Conservation (phyloP, 2,329 filamentous ascomycete genomes). For the Lasiodiplodia sp. region DNA sequence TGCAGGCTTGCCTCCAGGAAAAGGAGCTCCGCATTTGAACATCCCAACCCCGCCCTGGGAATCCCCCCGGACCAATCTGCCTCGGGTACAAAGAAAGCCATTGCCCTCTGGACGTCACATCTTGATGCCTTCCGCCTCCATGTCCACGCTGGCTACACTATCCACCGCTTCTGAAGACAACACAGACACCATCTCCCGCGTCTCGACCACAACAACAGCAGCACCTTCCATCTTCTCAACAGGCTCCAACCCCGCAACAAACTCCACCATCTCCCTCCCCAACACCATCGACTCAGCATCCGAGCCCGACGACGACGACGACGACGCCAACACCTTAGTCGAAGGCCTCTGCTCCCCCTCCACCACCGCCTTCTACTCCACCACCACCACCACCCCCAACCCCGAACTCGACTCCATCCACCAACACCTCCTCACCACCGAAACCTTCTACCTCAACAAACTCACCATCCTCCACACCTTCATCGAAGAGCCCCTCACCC, state of each 20-base stretch:
- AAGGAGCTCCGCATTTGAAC: no score
- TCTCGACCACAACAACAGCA: conserved; percentile 3
- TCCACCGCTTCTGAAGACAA: background rate
- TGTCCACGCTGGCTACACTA: background rate
- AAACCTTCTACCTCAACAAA: conserved; percentile 16
- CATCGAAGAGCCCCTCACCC: conserved; percentile 40
- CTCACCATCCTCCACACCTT: conserved; percentile 37
- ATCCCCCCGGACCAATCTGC: background rate
- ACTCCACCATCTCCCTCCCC: conserved; percentile 9
- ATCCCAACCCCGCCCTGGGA: background rate
- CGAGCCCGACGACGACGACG: conserved; percentile 14
- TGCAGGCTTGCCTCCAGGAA: background rate
- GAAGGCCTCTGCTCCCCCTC: conserved; percentile 30
- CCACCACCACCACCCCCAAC: background rate
- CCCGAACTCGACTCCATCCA: background rate
- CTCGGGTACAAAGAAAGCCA: conserved; percentile 5
- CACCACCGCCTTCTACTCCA: background rate
- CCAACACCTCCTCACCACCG: conserved; percentile 3
- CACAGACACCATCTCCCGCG: background rate
- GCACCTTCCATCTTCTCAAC: conserved; percentile 11
- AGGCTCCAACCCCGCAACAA: background rate
- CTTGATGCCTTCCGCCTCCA: conserved; percentile 4
- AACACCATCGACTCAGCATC: conserved; percentile 19
- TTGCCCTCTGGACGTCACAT: conserved; percentile 4
- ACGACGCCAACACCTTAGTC: conserved; percentile 33